Conservation (phyloP, 306 rosid genomes). For the Datisca glomerata region DNA sequence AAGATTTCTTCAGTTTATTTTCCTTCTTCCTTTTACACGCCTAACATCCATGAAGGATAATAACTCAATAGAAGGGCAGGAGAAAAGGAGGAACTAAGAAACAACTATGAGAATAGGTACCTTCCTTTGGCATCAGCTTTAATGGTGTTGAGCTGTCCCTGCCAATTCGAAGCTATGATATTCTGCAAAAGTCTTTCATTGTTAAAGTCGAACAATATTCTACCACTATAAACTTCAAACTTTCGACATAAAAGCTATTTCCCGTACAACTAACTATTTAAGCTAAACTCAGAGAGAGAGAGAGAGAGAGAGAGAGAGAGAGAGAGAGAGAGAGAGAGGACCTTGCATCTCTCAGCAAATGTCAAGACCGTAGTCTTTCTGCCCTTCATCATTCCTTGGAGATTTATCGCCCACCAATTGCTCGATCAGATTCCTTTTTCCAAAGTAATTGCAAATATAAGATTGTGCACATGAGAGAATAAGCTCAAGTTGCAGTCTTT, state of each 20-base stretch:
- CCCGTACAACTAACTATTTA: neutral
- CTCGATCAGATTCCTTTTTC: neutral
- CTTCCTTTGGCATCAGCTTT: conserved; percentile 88
- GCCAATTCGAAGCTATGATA: conserved; percentile 80
- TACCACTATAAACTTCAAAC: too few species aligned
- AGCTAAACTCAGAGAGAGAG: conserved; percentile 8
- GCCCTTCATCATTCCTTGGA: conserved; percentile 29
- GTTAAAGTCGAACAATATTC: neutral
- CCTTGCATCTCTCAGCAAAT: conserved; percentile 85
- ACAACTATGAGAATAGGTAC: conserved; percentile 42
- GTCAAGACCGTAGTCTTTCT: conserved; percentile 40
- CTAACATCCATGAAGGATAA: neutral
- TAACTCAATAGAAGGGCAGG: too few species aligned
- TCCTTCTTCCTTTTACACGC: neutral
- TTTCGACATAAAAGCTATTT: neutral
- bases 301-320: conserved; percentile 14
- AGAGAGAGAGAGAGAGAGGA: conserved; percentile 16
- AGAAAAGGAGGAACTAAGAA: too few species aligned
- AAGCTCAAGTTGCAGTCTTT: too few species aligned
- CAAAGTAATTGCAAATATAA: neutral
- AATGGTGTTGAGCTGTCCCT: conserved; percentile 65
- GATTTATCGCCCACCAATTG: conserved; percentile 22
- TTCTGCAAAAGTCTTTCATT: conserved; percentile 24
- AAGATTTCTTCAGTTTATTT: too few species aligned
- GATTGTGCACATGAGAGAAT: too few species aligned